Conservation (phyloP, 2,329 filamentous ascomycete genomes). For the Neonectria faginata region DNA sequence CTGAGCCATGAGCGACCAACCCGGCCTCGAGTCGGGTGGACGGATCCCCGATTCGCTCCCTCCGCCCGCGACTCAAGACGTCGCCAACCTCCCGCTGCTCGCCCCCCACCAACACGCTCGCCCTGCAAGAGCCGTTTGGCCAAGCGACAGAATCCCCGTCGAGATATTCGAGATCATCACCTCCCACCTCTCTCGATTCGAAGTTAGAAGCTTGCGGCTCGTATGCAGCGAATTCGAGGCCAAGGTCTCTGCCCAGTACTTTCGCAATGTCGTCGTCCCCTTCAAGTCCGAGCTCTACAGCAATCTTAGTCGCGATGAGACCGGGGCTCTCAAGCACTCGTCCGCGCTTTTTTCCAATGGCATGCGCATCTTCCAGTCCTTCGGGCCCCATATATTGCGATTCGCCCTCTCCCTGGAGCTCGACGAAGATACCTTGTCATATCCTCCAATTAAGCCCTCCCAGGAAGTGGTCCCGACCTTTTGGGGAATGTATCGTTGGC, state of each 20-base stretch:
- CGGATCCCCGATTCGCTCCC: conserved; percentile 34
- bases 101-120: neutral
- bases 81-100: neutral
- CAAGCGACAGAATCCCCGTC: conserved; percentile 60
- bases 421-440: conserved; percentile 62
- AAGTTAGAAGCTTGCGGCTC: conserved; percentile 70
- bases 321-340: conserved; percentile 39
- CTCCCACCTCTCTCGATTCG: conserved; percentile 64
- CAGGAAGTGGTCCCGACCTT: conserved; percentile 67
- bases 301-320: conserved; percentile 39
- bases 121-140: conserved; percentile 44
- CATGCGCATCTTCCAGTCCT: conserved; percentile 70
- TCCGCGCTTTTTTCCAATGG: conserved; percentile 58
- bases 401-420: conserved; percentile 78
- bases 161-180: conserved; percentile 73
- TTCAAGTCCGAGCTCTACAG: conserved; percentile 74
- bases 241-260: conserved; percentile 68
- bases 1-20: conserved; percentile 7
- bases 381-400: conserved; percentile 69
- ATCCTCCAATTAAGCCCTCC: conserved; percentile 67
- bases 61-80: conserved; percentile 35
- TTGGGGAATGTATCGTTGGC: conserved; percentile 76
- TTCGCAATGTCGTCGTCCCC: conserved; percentile 72
- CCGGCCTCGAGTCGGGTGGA: conserved; percentile 19
- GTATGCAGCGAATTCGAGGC: conserved; percentile 69